These are phyloP conservation scores for Dioscorea zingiberensis DNA, from an alignment of 106 monocot species.

Conservation along the genomic window DNA sequence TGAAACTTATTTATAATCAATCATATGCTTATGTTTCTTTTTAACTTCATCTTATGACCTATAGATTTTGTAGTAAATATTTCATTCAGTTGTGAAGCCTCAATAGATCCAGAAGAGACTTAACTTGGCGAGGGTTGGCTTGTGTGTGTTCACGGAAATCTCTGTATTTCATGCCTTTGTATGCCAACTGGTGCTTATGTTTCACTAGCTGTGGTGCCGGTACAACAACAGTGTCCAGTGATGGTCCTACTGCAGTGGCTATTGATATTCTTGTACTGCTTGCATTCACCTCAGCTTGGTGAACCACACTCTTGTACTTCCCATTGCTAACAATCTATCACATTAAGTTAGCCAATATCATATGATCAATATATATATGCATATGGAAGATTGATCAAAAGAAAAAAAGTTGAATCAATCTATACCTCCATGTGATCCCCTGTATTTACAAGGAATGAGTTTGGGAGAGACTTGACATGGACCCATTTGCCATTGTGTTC, in stretches of 20 bases:
- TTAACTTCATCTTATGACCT: too few species aligned
- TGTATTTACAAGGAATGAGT: conserved; percentile 2
- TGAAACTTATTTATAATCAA: too few species aligned
- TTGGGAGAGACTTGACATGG: too few species aligned
- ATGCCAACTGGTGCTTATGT: conserved; percentile 6
- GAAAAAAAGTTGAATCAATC: not conserved
- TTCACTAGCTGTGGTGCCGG: conserved; percentile 29
- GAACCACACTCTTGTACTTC: conserved; percentile 56
- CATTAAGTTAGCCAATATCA: not conserved
- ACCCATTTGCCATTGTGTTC: too few species aligned
- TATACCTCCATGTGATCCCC: conserved; percentile 76
- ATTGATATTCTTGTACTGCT: conserved; percentile 42
- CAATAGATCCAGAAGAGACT: conserved; percentile 37
- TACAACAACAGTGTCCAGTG: conserved; percentile 33
- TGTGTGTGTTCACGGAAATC: conserved; percentile 50
- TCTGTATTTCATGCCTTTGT: conserved; percentile 36
- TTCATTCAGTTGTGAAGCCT: too few species aligned
- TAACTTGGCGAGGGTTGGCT: conserved; percentile 31
- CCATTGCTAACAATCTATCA: conserved; percentile 69
- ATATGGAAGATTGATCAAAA: not conserved
- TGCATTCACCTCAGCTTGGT: conserved; percentile 37
- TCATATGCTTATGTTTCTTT: too few species aligned
- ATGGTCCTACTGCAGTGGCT: conserved; percentile 27
- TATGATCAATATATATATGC: not conserved
- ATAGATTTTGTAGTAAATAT: too few species aligned